Evolutionary conservation across 2,329 filamentous ascomycete species (phyloP).

Genomic region (Daldinia sp.): DNA sequence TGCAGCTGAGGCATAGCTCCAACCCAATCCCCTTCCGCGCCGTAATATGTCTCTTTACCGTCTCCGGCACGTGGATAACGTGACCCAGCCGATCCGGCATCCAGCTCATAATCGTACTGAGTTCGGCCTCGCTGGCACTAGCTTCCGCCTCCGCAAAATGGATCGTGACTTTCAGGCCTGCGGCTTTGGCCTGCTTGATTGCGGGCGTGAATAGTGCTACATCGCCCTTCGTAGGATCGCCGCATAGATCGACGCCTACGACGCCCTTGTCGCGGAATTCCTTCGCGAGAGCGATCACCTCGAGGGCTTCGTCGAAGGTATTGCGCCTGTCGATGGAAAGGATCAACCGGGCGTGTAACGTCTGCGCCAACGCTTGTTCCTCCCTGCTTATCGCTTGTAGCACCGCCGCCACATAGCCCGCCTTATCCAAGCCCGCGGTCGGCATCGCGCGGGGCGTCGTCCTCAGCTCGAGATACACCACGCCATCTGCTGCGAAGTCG

Average conservation of each 20-base stretch:
- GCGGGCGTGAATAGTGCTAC: slow-evolving; percentile 70
- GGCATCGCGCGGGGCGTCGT: slow-evolving; percentile 79
- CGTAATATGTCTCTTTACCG: slow-evolving; percentile 67
- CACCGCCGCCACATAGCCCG: slow-evolving; percentile 74
- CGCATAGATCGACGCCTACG: slow-evolving; percentile 83
- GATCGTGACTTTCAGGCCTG: slow-evolving; percentile 74
- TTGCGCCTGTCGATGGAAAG: slow-evolving; percentile 79
- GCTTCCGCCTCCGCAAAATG: slow-evolving; percentile 80
- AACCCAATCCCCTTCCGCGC: slow-evolving; percentile 67
- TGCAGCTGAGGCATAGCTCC: slow-evolving; percentile 84
- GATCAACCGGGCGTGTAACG: slow-evolving; percentile 74
- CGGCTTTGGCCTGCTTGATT: slow-evolving; percentile 67
- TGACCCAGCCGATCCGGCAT: slow-evolving; percentile 78
- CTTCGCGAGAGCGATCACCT: slow-evolving; percentile 73
- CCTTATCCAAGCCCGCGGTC: slow-evolving; percentile 65
- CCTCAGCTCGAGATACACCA: slow-evolving; percentile 82
- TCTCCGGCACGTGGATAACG: slow-evolving; percentile 78
- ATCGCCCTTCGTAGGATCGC: slow-evolving; percentile 75
- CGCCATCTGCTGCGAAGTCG: slow-evolving; percentile 77
- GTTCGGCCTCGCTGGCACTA: slow-evolving; percentile 69
- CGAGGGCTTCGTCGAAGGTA: slow-evolving; percentile 68
- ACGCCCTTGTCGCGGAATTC: slow-evolving; percentile 66
- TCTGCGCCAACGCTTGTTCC: slow-evolving; percentile 8
- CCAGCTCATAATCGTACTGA: slow-evolving; percentile 73
- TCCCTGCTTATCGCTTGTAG: slow-evolving; percentile 68